Evolutionary conservation across 805 yeast species (phyloP), one percentile per base, ranked within the genome.

Genomic region (Yamadazyma nakazawae): DNA sequence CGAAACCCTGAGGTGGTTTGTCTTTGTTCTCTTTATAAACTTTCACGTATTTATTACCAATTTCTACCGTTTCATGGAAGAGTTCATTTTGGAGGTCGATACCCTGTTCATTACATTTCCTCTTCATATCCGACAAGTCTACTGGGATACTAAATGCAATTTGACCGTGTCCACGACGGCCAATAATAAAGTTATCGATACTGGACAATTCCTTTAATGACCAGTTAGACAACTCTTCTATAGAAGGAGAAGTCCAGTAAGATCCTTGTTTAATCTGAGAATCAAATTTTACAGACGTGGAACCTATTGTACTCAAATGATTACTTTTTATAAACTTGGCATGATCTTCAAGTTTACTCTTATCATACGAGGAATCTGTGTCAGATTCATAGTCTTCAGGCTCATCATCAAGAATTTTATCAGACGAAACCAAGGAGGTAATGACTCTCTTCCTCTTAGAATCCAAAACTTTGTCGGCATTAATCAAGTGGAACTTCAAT

Each of bases 191-290:
- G 54, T 81, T 78, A 17, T 82, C 76, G 14, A 87, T 78, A 21
- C 71, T 70, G 1, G 79, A 53, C 17, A 86, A 70, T 39, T 81
- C 78, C 32, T 76, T 70, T 2, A 65, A 48, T 0, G 83, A 59
- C 45, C 79, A 54, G 7, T 60, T 52, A 0, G 73, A 52, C 2
- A 87, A 66, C 26, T 77, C 79, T 2, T 66, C 67, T 13, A 84
- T 65, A 0, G 85, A 64, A 1, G 94, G 95, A 0, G 84, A 73
- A 50, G 88, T 80, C 90, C 92, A 87, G 56, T 86, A 86, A 2
- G 78, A 86, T 4, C 63, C 56, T 25, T 17, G 17, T 14, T 42
- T 13, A 16, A 34, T 25, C 3, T 25, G 18, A 8, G 26, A 10
- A 21, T 36, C 37, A 10, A 18, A 10, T 9, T 10, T 17, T 11